Evolutionary conservation across 805 yeast genomes (phyloP).

Genomic region (Maudiozyma pseudohumilis): DNA sequence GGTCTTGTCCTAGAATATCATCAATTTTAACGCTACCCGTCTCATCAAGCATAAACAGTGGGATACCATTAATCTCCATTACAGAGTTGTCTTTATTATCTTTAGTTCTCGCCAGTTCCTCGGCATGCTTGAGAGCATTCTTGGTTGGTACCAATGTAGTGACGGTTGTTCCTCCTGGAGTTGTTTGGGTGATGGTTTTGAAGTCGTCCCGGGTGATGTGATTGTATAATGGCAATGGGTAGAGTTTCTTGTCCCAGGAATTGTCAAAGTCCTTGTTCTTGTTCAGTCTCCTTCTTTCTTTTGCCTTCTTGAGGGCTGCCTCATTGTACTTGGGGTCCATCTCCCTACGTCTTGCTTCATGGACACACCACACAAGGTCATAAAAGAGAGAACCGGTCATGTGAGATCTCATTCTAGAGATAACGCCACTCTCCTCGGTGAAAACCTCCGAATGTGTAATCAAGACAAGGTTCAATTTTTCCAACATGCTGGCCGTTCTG

Average conservation of each 20-base stretch:
- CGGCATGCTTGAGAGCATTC: slow-evolving; percentile 45
- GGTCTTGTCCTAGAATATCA: neutral
- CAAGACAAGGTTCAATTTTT: slow-evolving; percentile 76
- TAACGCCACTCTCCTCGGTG: slow-evolving; percentile 60
- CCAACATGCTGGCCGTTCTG: slow-evolving; percentile 83
- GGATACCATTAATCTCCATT: slow-evolving; percentile 58
- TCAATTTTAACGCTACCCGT: slow-evolving; percentile 53
- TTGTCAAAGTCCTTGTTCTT: slow-evolving; percentile 9
- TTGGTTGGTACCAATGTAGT: slow-evolving; percentile 85
- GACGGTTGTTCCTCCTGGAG: slow-evolving; percentile 87
- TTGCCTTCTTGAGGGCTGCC: slow-evolving; percentile 20
- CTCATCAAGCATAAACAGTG: slow-evolving; percentile 63
- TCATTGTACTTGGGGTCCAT: slow-evolving; percentile 32
- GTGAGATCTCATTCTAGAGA: slow-evolving; percentile 84
- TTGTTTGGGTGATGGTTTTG: slow-evolving; percentile 72
- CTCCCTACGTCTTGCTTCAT: slow-evolving; percentile 78
- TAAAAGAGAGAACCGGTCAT: slow-evolving; percentile 84
- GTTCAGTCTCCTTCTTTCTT: slow-evolving; percentile 25
- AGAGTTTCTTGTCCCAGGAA: slow-evolving; percentile 32
- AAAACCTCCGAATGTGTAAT: slow-evolving; percentile 82
- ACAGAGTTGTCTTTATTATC: slow-evolving; percentile 24
- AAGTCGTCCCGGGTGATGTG: slow-evolving; percentile 86
- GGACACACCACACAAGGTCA: slow-evolving; percentile 89
- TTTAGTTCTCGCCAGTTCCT: slow-evolving; percentile 18
- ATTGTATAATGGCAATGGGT: slow-evolving; percentile 81